These are phyloP conservation scores for Medicago truncatula DNA, from an alignment of 306 rosid species.

Conservation along the genomic window MtrunA17r5.0-ANR NC_053043.1:32494501-32495000, in stretches of 20 bases:
- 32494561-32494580: neutral
- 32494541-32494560: slow-evolving; percentile 9
- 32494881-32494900: neutral
- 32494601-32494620: neutral
- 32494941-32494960: neutral
- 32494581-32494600: slow-evolving; percentile 16
- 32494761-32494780: neutral
- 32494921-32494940: neutral
- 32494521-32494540: neutral
- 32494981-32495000: neutral
- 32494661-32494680: neutral
- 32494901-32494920: neutral
- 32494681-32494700: neutral
- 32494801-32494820: neutral
- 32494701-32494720: neutral
- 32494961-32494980: slow-evolving; percentile 2
- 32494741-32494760: neutral
- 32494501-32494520: neutral
- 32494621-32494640: neutral
- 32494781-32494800: neutral
- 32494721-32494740: neutral
- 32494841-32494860: neutral
- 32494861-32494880: accelerated
- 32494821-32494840: neutral
- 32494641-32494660: neutral